Conservation (phyloP, 2,329 filamentous ascomycete genomes). For the Trichoderma guizhouense region DNA sequence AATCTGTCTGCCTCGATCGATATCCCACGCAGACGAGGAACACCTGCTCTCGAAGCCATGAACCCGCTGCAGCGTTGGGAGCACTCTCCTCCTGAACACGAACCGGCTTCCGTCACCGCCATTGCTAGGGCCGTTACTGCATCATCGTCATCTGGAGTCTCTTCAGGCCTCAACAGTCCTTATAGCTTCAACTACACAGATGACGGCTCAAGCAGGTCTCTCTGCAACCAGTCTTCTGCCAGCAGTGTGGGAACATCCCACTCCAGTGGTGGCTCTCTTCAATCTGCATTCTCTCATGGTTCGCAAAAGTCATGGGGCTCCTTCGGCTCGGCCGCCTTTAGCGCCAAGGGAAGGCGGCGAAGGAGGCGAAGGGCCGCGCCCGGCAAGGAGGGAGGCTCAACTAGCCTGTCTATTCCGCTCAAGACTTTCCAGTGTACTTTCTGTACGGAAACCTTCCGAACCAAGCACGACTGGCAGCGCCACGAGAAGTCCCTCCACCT, state of each 20-base stretch:
- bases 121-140: constrained; percentile 57
- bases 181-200: constrained; percentile 57
- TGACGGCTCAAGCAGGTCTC: constrained; percentile 56
- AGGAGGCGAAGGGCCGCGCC: constrained; percentile 44
- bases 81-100: constrained; percentile 57
- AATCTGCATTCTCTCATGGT: constrained; percentile 56
- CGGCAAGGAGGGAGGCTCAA: constrained; percentile 31
- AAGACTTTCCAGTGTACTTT: constrained; percentile 66
- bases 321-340: constrained; percentile 43
- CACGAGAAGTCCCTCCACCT: constrained; percentile 66
- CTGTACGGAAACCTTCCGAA: constrained; percentile 65
- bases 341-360: constrained; percentile 44
- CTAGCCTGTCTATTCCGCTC: constrained; percentile 40
- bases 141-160: constrained; percentile 45
- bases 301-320: constrained; percentile 57
- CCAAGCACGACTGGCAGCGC: constrained; percentile 67
- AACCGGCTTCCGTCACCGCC: constrained; percentile 56
- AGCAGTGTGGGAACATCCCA: constrained; percentile 61
- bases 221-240: constrained; percentile 57
- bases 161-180: constrained; percentile 56
- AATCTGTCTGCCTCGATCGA: constrained; percentile 64
- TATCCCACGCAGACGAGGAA: constrained; percentile 62
- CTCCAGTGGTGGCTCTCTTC: constrained; percentile 56
- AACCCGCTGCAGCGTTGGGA: constrained; percentile 33
- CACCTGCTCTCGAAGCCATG: constrained; percentile 44